These are phyloP conservation scores for Rhizopogon vesiculosus DNA, from an alignment of 768 basidiomycete species.

Conservation along the genomic window DNA sequence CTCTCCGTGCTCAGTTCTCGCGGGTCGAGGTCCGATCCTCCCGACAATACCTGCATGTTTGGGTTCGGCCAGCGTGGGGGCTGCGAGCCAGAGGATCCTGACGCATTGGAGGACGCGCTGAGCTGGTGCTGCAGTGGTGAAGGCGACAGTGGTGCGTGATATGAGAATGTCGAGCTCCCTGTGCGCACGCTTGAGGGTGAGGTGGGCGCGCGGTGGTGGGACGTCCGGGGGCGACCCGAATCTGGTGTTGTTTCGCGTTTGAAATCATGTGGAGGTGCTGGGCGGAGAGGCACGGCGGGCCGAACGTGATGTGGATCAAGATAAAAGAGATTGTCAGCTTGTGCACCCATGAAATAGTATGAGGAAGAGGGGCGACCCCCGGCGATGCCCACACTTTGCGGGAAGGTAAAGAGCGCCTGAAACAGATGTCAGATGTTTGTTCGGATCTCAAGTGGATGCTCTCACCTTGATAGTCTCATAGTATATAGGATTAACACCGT, in stretches of 20 bases:
- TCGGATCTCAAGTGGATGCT: not conserved
- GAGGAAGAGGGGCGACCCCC: conserved; percentile 96
- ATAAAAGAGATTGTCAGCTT: conserved; percentile 83
- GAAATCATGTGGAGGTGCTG: conserved; percentile 32
- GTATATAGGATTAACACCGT: conserved; percentile 94
- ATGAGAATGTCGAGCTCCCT: conserved; percentile 46
- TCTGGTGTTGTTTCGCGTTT: conserved; percentile 28
- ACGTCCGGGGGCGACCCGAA: conserved; percentile 11
- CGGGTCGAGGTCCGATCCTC: conserved; percentile 29
- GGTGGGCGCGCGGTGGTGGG: conserved; percentile 34
- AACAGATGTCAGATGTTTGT: not conserved
- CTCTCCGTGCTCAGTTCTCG: conserved; percentile 30
- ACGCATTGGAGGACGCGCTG: conserved; percentile 35
- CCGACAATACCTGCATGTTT: conserved; percentile 17
- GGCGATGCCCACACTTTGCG: conserved; percentile 94
- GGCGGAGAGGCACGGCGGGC: conserved; percentile 67
- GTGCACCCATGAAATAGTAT: conserved; percentile 95
- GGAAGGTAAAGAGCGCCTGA: conserved; percentile 85
- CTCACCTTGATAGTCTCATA: conserved; percentile 77
- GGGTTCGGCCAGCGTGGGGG: conserved; percentile 22
- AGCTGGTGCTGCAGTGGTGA: conserved; percentile 64
- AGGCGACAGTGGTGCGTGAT: conserved; percentile 56
- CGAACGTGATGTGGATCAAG: conserved; percentile 79
- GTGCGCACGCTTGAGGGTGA: conserved; percentile 52
- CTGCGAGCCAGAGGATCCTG: conserved; percentile 26